phyloP scores from a whole-genome alignment of 371 early-diverging fungal species.

The Mucor irregularis region DNA sequence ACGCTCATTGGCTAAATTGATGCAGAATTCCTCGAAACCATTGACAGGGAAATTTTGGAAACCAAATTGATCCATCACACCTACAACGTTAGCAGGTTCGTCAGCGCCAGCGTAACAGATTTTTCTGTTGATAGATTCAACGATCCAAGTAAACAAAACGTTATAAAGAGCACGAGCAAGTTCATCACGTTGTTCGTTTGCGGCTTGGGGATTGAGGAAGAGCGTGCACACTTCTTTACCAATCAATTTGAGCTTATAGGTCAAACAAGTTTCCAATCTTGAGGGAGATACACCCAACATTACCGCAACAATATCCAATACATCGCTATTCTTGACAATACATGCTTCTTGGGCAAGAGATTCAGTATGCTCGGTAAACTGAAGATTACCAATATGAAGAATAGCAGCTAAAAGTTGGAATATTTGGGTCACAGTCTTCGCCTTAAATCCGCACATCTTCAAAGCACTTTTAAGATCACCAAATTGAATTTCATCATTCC shows the following conservation, averaged over 20 bases:
- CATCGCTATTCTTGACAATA: conserved; percentile 61
- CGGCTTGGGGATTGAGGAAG: conserved; percentile 60
- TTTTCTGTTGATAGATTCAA: conserved; percentile 44
- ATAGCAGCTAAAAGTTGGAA: conserved; percentile 77
- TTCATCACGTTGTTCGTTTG: conserved; percentile 46
- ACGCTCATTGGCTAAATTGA: conserved; percentile 87
- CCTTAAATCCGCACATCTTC: conserved; percentile 76
- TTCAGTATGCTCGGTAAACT: conserved; percentile 58
- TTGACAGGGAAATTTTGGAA: conserved; percentile 47
- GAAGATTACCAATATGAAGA: conserved; percentile 77
- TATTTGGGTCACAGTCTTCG: conserved; percentile 66
- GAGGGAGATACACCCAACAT: conserved; percentile 77
- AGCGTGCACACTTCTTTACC: conserved; percentile 64
- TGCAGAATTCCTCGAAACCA: conserved; percentile 76
- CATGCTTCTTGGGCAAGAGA: conserved; percentile 59
- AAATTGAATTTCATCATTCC: conserved; percentile 57
- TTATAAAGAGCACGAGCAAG: conserved; percentile 42
- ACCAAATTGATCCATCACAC: conserved; percentile 76
- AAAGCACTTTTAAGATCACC: conserved; percentile 73
- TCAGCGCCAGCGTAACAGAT: conserved; percentile 46
- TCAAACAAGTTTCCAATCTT: conserved; percentile 62
- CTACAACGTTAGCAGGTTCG: conserved; percentile 72
- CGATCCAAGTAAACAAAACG: conserved; percentile 48
- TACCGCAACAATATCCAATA: conserved; percentile 73
- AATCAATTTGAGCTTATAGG: conserved; percentile 44